Base-by-base conservation (phyloP, 768 basidiomycete genomes). In the Candolleomyces aberdarensis region DNA sequence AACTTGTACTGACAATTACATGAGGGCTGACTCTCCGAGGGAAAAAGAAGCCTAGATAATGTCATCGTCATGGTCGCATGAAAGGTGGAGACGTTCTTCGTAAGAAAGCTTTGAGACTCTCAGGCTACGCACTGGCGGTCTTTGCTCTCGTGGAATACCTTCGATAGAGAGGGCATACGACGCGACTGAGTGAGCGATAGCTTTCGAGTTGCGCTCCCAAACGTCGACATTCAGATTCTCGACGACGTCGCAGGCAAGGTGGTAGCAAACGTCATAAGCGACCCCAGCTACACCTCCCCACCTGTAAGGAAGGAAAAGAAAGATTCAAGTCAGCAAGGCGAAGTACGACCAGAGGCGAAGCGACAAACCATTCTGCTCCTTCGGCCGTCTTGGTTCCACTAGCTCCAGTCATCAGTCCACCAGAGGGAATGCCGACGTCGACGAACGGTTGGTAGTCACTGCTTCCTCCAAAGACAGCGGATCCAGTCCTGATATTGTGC, bases 381-480 rank as follows among this genome's bases (percentile, higher is more conserved):
- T 69, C 64, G 10, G 54, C 67, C 3, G 71, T 70, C 67, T 70
- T 73, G 47, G 68, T 56, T 14, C 66, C 72, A 50, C 69, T 70
- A 14, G 71, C 70, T 36, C 73, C 73, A 11, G 72, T 70, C 49
- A 64, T 62, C 22, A 74, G 62, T 22, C 73, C 72, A 40, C 73
- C 73, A 36, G 70, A 61, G 47, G 71, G 71, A 47, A 73, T 72
- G 7, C 70, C 69, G 44, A 67, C 70, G 29, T 70, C 66, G 26
- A 74, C 60, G 65, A 72, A 74, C 2, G 73, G 68, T 15, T 68
- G 69, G 50, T 74, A 74, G 49, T 74, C 73, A 52, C 69, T 70
- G 41, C 69, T 66, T 15, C 69, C 67, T 36, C 58, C 66, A 60
- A 74, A 72, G 19, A 61, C 66, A 26, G 65, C 62, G n/a, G 60